Base-by-base conservation (phyloP, 306 rosid genomes). In the Carpinus viminea region DNA sequence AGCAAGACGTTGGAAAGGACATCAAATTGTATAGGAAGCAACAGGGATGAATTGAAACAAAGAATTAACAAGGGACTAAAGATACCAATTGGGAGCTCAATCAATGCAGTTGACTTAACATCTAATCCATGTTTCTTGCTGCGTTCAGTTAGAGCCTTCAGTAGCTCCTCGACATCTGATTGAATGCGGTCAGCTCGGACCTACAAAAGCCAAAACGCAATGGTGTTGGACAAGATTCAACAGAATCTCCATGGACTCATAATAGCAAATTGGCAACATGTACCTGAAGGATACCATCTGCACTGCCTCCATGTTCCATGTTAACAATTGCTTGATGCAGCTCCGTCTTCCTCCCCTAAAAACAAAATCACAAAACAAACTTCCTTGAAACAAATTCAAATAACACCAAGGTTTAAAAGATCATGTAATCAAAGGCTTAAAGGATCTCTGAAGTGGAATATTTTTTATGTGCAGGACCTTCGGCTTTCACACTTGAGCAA, bases 211-310 rank as follows among this genome's bases (percentile, higher is more conserved):
- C 64, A 68, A 74, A 38, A 74, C 74, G 74, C 50, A 83, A 89
- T 82, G 86, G 85, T 61, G 57, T 79, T 62, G 57, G 68, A 85
- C 72, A 71, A 73, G 41, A 72, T 70, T 61, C 55, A 69, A 69
- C 1, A 54, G 76, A 82, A 78, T 51, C 48, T 21, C n/a, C 18
- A 65, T 47, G 36, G 34, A 47, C 75, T 72, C 62, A 76, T 68
- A 70, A 47, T 48, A 72, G 68, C 13, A 65, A 36, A 50, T 54
- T 74, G 69, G 66, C 45, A 78, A 62, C 77, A 60, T 74, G 72
- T 75, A 94, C 98, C 97, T 94, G 98, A 88, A 94, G 98, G 78
- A 94, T 94, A 81, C 98, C 98, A 83, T 94, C 97, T 4, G 92
- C 89, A 79, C 98, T 94, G 78, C 98, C 98, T 85, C 98, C 98